Evolutionary conservation across 257 asterid genomes (phyloP).

Genomic region (Plantago major): DNA sequence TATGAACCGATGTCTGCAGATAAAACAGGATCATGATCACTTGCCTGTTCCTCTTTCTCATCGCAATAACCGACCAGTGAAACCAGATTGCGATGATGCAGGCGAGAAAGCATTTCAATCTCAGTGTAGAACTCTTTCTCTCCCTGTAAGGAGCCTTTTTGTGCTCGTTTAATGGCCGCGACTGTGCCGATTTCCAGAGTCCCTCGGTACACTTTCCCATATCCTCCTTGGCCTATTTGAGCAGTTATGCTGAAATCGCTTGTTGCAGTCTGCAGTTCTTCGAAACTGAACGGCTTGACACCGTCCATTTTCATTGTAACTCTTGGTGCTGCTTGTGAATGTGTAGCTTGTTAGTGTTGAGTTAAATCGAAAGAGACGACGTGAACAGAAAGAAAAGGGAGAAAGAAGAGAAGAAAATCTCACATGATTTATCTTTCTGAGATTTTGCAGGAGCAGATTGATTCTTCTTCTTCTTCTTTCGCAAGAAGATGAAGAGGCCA

Average conservation of each 20-base stretch:
- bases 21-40: not conserved
- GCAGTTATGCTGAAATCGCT: conserved; percentile 28
- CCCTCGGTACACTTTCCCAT: conserved; percentile 60
- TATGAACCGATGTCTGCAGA: no score
- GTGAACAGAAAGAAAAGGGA: not conserved
- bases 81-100: conserved; percentile 61
- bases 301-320: conserved; percentile 48
- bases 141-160: conserved; percentile 52
- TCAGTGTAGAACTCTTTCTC: conserved; percentile 59
- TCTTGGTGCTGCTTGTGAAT: conserved; percentile 29
- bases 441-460: conserved; percentile 14
- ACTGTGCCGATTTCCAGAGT: conserved; percentile 29
- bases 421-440: conserved; percentile 29
- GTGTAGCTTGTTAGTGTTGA: conserved; percentile 9
- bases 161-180: conserved; percentile 62
- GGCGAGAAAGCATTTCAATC: conserved; percentile 55
- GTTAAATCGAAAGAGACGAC: not conserved
- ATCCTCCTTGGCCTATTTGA: conserved; percentile 64
- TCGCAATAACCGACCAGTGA: conserved; percentile 67
- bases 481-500: conserved; percentile 21
- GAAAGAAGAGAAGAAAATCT: conserved; percentile 1
- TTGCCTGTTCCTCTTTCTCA: conserved; percentile 78
- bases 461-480: conserved; percentile 22
- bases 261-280: conserved; percentile 38
- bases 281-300: conserved; percentile 42